Conservation (phyloP, 768 basidiomycete genomes). For the Tricholoma flavovirens region DNA sequence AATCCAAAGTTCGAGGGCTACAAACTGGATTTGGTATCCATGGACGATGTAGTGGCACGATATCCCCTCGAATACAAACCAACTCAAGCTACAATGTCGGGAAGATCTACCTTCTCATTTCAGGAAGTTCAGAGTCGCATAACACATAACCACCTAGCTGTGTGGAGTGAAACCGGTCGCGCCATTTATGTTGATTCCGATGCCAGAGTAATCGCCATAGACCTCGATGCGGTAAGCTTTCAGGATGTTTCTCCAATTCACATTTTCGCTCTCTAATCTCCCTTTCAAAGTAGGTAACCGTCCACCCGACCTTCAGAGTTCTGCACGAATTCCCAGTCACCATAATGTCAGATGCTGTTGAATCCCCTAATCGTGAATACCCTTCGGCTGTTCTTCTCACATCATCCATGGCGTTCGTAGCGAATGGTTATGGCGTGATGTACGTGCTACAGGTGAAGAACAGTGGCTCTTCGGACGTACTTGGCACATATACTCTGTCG, state of each 20-base stretch:
- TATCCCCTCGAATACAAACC: constrained; percentile 49
- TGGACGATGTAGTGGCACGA: constrained; percentile 48
- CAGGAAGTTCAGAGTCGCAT: constrained; percentile 82
- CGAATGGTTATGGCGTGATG: constrained; percentile 67
- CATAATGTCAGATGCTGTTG: constrained; percentile 34
- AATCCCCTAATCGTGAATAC: constrained; percentile 57
- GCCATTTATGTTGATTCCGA: constrained; percentile 67
- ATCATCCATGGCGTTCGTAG: constrained; percentile 42
- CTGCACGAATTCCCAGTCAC: constrained; percentile 58
- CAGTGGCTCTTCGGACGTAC: constrained; percentile 33
- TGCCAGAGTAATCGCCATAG: constrained; percentile 54
- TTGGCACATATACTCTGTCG: constrained; percentile 51
- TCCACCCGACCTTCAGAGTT: constrained; percentile 45
- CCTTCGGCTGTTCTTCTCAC: constrained; percentile 62
- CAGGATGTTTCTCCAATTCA: neutral
- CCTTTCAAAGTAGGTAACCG: constrained; percentile 41
- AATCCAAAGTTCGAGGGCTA: constrained; percentile 88
- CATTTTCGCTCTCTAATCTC: constrained; percentile 6
- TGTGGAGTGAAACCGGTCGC: constrained; percentile 37
- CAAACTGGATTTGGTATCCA: constrained; percentile 57
- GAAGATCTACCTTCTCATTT: constrained; percentile 59
- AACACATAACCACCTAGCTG: constrained; percentile 72
- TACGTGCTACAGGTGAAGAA: constrained; percentile 50
- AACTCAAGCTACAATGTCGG: constrained; percentile 57
- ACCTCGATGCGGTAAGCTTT: constrained; percentile 50